Base-by-base conservation (phyloP, 805 yeast species). In the Torulaspora maleeae region DNA sequence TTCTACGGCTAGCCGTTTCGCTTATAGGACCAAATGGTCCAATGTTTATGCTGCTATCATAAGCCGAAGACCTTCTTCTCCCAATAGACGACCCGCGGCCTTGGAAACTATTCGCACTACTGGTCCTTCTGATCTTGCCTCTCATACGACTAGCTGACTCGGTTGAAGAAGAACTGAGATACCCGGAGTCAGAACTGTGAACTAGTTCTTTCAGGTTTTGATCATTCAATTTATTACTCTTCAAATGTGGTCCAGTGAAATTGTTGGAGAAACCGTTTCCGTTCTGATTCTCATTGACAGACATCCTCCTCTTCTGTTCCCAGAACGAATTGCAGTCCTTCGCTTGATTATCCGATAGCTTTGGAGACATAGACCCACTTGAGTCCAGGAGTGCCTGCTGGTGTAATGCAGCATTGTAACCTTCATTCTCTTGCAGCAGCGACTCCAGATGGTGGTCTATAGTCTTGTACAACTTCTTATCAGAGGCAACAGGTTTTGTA, bases 11-110 rank as follows among this genome's bases (percentile, higher is more conserved):
- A 1, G 93, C 80, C n/a, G 83, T 79, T 55, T 83, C 83, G 58
- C 83, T 85, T 27, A 93, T 73, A 0, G 97, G 95, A 0, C 99
- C 99, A 69, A 93, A 93, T 0, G 98, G 98, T 2, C 88, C 68
- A 38, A 63, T 59, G 36, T 57, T 63, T 17, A 65, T 56, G 30
- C 56, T 54, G 19, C 55, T 52, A 25, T 53, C 56, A 35, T 56
- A 54, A 16, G 52, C 56, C 6, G 67, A 53, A 1, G 68, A 64
- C 1, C 61, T 47, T 50, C 67, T 58, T 32, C 57, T 54, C 11
- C 36, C 42, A 24, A 35, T 42, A 5, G 45, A 44, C 3, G 49
- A 24, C 32, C 35, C 49, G 16, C 12, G 36, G 29, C 56, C 54
- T 34, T 50, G 51, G n/a, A 51, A n/a, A 40, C 61, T 58, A 16